Percentiles rank a stretch among this genome's conserved stretches.
Conservation (phyloP, 1,284 basidiomycete genomes). For the Coriolopsis trogii region DNA sequence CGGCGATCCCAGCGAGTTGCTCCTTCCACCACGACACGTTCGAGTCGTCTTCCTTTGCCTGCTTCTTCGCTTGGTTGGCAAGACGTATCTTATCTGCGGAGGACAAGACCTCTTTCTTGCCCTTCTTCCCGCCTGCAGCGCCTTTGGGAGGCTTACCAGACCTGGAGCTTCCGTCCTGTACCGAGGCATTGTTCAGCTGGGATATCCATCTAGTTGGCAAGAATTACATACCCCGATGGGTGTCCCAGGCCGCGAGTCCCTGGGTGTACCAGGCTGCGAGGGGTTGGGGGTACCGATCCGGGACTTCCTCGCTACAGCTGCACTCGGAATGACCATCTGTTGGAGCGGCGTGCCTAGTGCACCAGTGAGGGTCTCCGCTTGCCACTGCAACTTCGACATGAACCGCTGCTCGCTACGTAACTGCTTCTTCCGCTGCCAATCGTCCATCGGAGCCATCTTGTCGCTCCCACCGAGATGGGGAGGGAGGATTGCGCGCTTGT, state of each 20-base stretch:
- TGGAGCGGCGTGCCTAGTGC: constrained; percentile 55
- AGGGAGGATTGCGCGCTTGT: constrained; percentile 51
- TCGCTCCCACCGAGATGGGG: constrained; percentile 53
- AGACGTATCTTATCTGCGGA: constrained; percentile 46
- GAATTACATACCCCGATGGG: no score
- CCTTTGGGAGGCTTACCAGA: constrained; percentile 21
- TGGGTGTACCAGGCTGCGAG: constrained; percentile 4
- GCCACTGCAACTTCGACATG: constrained; percentile 57
- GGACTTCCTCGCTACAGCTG: constrained; percentile 21
- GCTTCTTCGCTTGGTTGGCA: constrained; percentile 49
- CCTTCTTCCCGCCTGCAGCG: constrained; percentile 26
- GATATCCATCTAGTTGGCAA: no score
- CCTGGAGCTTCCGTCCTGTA: background rate
- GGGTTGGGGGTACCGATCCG: background rate
- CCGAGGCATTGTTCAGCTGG: no score
- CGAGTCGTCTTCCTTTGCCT: constrained; percentile 39
- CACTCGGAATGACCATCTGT: constrained; percentile 53
- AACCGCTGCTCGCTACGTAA: constrained; percentile 54
- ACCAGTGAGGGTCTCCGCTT: constrained; percentile 65
- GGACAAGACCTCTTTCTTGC: constrained; percentile 35
- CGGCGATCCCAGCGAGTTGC: constrained; percentile 41
- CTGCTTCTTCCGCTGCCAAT: constrained; percentile 39
- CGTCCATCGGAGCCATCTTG: constrained; percentile 33
- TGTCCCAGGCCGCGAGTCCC: no score
- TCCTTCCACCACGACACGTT: constrained; percentile 53